Conservation (phyloP, 2,329 filamentous ascomycete species). For the Tolypocladium capitatum region DNA sequence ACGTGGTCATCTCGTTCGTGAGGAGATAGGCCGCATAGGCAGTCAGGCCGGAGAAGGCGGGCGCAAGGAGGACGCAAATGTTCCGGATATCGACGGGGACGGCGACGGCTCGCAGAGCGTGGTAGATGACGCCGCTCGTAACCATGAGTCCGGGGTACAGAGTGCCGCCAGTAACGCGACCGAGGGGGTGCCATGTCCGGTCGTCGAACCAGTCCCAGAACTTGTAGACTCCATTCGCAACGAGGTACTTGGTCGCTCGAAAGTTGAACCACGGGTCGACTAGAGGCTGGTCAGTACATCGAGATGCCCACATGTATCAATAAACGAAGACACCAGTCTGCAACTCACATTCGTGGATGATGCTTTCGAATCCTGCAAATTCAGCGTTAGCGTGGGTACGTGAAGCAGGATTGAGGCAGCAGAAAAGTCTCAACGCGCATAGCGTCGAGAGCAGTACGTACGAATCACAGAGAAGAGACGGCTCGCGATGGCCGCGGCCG, state of each 20-base stretch:
- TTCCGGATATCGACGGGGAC: slow-evolving; percentile 97
- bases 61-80: slow-evolving; percentile 92
- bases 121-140: slow-evolving; percentile 93
- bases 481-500: slow-evolving; percentile 79
- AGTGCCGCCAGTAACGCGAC: slow-evolving; percentile 96
- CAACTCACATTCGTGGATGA: slow-evolving; percentile 95
- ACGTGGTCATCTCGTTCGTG: slow-evolving; percentile 94
- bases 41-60: slow-evolving; percentile 86
- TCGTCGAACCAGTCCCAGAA: slow-evolving; percentile 99
- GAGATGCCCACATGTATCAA: neutral
- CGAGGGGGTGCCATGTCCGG: slow-evolving; percentile 97
- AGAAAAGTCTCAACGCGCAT: neutral
- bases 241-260: slow-evolving; percentile 92
- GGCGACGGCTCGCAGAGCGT: slow-evolving; percentile 74
- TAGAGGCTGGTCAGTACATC: slow-evolving; percentile 27
- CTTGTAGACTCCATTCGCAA: slow-evolving; percentile 92
- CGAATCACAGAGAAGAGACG: slow-evolving; percentile 97
- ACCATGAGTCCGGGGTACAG: slow-evolving; percentile 98
- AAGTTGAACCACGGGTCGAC: slow-evolving; percentile 99
- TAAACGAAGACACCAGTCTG: neutral
- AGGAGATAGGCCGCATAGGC: slow-evolving; percentile 88
- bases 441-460: slow-evolving; percentile 33
- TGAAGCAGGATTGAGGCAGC: neutral
- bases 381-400: slow-evolving; percentile 17
- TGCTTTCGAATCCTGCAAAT: slow-evolving; percentile 77